phyloP scores from a whole-genome alignment of 129 eudicot species.

The Helianthus annuus region HanXRQr2.0-SUNRISE NC_035440.2:31425755-31426254 shows the following conservation, averaged over 20 bases:
- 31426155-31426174: slow-evolving; percentile 9
- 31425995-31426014: slow-evolving; percentile 2
- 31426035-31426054: not conserved
- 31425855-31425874: too few relatives aligned
- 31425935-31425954: not conserved
- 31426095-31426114: not conserved
- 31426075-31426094: not conserved
- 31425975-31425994: not conserved
- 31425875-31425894: not conserved
- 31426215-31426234: not conserved
- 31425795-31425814: not conserved
- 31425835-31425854: not conserved
- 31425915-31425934: slow-evolving; percentile 5
- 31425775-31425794: not conserved
- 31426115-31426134: slow-evolving; percentile 11
- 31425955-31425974: not conserved
- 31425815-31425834: not conserved
- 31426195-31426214: not conserved
- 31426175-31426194: not conserved
- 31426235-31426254: not conserved
- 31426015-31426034: not conserved
- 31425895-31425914: not conserved
- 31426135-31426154: slow-evolving; percentile 17
- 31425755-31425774: not conserved
- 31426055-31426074: not conserved